A percentile compares a stretch with the other conserved stretches of the same genome.
These are phyloP conservation scores for Solanum pimpinellifolium DNA, from an alignment of 257 asterid genomes.

Conservation along the genomic window DNA sequence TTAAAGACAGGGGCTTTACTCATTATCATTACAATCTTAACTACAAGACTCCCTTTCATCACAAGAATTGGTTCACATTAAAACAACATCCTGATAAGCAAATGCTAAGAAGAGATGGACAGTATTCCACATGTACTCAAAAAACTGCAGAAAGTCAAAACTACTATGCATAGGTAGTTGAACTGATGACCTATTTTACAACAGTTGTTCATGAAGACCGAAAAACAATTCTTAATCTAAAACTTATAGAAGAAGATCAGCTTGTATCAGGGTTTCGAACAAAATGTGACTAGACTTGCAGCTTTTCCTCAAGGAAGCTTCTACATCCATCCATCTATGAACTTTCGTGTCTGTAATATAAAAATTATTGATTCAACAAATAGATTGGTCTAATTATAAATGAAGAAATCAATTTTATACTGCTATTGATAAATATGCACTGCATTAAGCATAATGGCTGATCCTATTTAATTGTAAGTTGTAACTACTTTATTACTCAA, in stretches of 20 bases:
- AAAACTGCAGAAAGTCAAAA: neutral
- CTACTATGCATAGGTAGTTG: neutral
- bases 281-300: neutral
- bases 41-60: neutral
- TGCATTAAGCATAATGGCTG: neutral
- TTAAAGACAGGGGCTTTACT: neutral
- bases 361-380: neutral
- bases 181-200: neutral
- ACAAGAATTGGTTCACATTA: neutral
- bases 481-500: neutral
- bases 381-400: neutral
- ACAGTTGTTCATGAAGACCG: neutral
- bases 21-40: neutral
- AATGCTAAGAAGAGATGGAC: neutral
- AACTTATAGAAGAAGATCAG: neutral
- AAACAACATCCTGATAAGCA: neutral
- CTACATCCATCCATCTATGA: neutral
- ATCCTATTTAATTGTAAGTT: neutral
- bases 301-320: neutral
- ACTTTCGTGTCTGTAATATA: neutral
- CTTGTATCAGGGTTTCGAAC: neutral
- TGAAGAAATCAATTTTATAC: neutral
- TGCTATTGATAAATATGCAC: neutral
- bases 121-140: neutral
- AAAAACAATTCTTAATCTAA: neutral